Conservation (phyloP, 805 yeast genomes). For the Metschnikowia bowlesiae region DNA sequence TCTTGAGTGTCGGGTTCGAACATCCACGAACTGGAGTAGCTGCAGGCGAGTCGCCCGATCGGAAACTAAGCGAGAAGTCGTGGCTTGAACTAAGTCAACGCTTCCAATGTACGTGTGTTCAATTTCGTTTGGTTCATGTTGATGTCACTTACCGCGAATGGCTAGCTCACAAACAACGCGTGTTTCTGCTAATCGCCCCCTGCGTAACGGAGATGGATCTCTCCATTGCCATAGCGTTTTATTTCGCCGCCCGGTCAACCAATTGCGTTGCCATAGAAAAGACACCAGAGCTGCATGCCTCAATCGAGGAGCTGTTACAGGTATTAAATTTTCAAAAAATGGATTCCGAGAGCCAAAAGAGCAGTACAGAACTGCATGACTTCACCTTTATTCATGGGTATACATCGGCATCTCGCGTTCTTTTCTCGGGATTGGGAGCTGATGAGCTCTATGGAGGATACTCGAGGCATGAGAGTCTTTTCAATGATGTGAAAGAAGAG, state of each 20-base stretch:
- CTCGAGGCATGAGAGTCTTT: conserved; percentile 67
- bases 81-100: conserved; percentile 45
- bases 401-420: conserved; percentile 56
- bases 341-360: not conserved
- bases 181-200: conserved; percentile 71
- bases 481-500: conserved; percentile 25
- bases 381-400: conserved; percentile 24
- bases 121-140: conserved; percentile 57
- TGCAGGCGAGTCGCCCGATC: conserved; percentile 78
- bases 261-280: conserved; percentile 7
- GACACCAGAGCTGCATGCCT: not conserved
- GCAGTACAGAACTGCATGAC: not conserved
- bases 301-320: not conserved
- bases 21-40: conserved; percentile 69
- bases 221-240: conserved; percentile 92
- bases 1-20: conserved; percentile 90
- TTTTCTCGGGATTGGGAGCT: conserved; percentile 93
- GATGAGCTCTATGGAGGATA: conserved; percentile 97
- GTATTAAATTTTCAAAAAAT: not conserved
- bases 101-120: conserved; percentile 32
- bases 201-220: conserved; percentile 90
- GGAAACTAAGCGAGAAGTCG: conserved; percentile 66
- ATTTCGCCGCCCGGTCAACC: conserved; percentile 68
- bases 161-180: conserved; percentile 44
- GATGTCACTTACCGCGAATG: conserved; percentile 72